A percentile compares a stretch with the other conserved stretches of the same genome.
Evolutionary conservation across 805 yeast species (phyloP).

Genomic region (Peterozyma toletana): DNA sequence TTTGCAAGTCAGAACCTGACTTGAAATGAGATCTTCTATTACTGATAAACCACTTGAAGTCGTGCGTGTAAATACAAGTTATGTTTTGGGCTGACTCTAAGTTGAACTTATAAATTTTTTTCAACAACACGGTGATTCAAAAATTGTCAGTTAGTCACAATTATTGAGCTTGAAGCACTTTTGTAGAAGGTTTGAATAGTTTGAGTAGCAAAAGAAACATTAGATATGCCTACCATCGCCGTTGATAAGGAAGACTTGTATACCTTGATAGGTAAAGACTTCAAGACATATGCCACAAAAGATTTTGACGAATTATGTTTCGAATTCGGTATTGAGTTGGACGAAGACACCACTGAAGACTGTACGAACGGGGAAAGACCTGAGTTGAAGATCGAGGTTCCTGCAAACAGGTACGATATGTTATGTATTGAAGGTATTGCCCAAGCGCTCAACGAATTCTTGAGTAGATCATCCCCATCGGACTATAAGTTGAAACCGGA

Average conservation of each 20-base stretch:
- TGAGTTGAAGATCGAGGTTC: constrained; percentile 93
- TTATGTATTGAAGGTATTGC: constrained; percentile 98
- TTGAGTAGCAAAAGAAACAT: too few relatives aligned
- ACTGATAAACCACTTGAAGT: too few relatives aligned
- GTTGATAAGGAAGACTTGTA: constrained; percentile 93
- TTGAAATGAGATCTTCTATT: too few relatives aligned
- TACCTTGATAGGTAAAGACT: constrained; percentile 51
- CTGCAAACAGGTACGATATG: constrained; percentile 98
- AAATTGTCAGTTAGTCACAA: too few relatives aligned
- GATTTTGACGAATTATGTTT: constrained; percentile 97
- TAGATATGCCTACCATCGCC: constrained; percentile 90
- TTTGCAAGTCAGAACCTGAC: too few relatives aligned
- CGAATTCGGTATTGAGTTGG: constrained; percentile 95
- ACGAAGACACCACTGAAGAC: constrained; percentile 89
- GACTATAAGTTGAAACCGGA: constrained; percentile 54
- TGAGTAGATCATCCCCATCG: constrained; percentile 66
- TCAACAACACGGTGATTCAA: too few relatives aligned
- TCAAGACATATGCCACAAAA: constrained; percentile 58
- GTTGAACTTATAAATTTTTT: too few relatives aligned
- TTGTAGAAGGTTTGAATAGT: too few relatives aligned
- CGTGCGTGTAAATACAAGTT: too few relatives aligned
- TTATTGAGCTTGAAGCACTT: too few relatives aligned
- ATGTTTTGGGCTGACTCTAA: too few relatives aligned
- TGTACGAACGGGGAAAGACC: constrained; percentile 80
- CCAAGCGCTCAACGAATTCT: constrained; percentile 85